Evolutionary conservation across 1,139 yeast species (phyloP).

Genomic region (Diutina rugosa): DNA sequence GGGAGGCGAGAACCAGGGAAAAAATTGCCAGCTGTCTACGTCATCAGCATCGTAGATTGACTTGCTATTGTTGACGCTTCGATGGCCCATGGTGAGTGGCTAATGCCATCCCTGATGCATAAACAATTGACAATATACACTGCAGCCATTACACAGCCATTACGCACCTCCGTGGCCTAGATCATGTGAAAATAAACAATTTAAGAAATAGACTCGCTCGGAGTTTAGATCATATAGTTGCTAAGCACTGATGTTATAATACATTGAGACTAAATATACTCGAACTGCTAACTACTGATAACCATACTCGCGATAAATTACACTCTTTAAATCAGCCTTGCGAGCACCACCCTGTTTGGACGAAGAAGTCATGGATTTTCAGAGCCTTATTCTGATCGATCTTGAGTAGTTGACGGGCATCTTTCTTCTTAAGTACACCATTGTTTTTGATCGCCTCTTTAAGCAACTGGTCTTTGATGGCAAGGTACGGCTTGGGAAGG

Average conservation of each 20-base stretch:
- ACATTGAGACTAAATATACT: neutral
- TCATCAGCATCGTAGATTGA: neutral
- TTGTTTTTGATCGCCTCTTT: slow-evolving; percentile 79
- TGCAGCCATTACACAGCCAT: neutral
- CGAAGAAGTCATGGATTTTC: slow-evolving; percentile 83
- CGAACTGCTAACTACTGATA: too few relatives aligned
- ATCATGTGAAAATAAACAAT: neutral
- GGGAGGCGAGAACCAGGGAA: neutral
- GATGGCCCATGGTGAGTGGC: neutral
- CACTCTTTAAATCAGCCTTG: slow-evolving; percentile 16
- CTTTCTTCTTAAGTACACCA: slow-evolving; percentile 70
- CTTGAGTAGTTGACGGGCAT: slow-evolving; percentile 70
- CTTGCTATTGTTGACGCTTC: neutral
- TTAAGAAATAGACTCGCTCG: neutral
- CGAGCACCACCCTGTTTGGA: slow-evolving; percentile 75
- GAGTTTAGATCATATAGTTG: neutral
- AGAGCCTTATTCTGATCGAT: slow-evolving; percentile 82
- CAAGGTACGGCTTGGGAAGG: slow-evolving; percentile 85
- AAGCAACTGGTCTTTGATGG: slow-evolving; percentile 84
- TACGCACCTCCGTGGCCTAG: neutral
- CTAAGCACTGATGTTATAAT: too few relatives aligned
- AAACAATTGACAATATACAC: neutral
- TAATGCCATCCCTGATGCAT: neutral
- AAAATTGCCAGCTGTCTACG: too few relatives aligned
- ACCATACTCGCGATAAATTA: neutral